Base-by-base conservation (phyloP, 495 filamentous ascomycete species). In the Penicillium pulvis region DNA sequence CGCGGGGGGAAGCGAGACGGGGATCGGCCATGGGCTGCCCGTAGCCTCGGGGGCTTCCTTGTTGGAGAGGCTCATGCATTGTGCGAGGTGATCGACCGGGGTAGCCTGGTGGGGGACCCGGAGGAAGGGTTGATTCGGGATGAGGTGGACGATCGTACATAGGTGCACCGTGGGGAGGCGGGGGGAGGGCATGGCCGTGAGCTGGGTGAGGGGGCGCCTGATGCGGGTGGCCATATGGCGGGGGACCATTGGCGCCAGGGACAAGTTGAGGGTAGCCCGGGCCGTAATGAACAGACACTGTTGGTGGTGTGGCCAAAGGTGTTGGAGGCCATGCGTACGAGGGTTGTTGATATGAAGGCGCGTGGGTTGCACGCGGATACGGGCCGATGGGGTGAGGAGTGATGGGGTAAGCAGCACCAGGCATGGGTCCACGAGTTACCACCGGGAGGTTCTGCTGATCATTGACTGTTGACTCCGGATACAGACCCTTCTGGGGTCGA, bases 391-490 rank as follows among this genome's bases (percentile, higher is more conserved):
- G 77, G 24, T 83, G 80, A 19, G 83, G 77, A 36, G 79, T 70
- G 16, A 81, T 78, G 6, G 78, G 67, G 60, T 83, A 87, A 0
- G 77, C 63, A 8, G 83, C 79, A 39, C 79, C 82, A 24, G 70
- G 67, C 85, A 88, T 87, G 2, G 86, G 85, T 2, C 81, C 79
- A 28, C 85, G 80, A 20, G 86, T 87, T 2, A 87, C 85, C 12
- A 86, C 76, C 35, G 87, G 81, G 48, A 89, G 81, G 52, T 83
- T 88, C 60, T 85, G 83, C 53, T 87, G 83, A 57, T 97, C 94
- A 63, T 91, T 89, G 35, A 97, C 82, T n/a, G 92, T 97, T 6
- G 95, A 93, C 72, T 98, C 94, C 2, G 95, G 95, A 68, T 98
- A 98, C 79, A 98, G 89, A 62, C 91, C 92, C 71, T 96, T 96